phyloP scores from a whole-genome alignment of 1,139 yeast genomes.

The Ogataea hybrid region DNA sequence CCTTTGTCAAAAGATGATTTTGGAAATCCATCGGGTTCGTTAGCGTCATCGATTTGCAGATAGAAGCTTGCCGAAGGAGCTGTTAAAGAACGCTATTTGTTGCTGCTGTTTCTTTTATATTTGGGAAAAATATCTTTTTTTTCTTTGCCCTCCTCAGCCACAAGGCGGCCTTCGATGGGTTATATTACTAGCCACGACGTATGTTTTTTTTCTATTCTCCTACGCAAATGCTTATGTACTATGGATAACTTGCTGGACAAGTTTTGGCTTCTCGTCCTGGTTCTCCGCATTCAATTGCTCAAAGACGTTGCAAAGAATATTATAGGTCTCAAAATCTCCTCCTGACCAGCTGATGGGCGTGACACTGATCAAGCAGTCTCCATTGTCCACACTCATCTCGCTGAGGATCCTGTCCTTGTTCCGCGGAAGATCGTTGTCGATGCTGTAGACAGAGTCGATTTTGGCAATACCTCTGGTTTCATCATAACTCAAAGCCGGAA shows the following conservation, averaged over 20 bases:
- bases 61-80: neutral
- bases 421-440: slow-evolving; percentile 16
- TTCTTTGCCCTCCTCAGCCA: slow-evolving; percentile 9
- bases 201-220: neutral
- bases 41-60: neutral
- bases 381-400: slow-evolving; percentile 18
- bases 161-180: neutral
- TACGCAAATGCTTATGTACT: slow-evolving; percentile 3
- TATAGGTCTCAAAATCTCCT: slow-evolving; percentile 13
- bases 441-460: slow-evolving; percentile 14
- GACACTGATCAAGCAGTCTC: slow-evolving; percentile 19
- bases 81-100: neutral
- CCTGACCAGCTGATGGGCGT: slow-evolving; percentile 24
- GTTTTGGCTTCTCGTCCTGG: neutral
- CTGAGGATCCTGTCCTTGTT: slow-evolving; percentile 9
- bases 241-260: neutral
- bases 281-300: slow-evolving; percentile 11
- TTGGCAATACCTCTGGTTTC: slow-evolving; percentile 7
- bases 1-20: slow-evolving; percentile 14
- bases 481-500: slow-evolving; percentile 17
- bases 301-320: slow-evolving; percentile 13
- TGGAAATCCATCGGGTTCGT: slow-evolving; percentile 3
- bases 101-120: slow-evolving; percentile 7
- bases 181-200: slow-evolving; percentile 4
- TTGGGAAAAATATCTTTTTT: slow-evolving; percentile 5